phyloP scores from a whole-genome alignment of 805 yeast genomes.

The Saturnispora galanensis region DNA sequence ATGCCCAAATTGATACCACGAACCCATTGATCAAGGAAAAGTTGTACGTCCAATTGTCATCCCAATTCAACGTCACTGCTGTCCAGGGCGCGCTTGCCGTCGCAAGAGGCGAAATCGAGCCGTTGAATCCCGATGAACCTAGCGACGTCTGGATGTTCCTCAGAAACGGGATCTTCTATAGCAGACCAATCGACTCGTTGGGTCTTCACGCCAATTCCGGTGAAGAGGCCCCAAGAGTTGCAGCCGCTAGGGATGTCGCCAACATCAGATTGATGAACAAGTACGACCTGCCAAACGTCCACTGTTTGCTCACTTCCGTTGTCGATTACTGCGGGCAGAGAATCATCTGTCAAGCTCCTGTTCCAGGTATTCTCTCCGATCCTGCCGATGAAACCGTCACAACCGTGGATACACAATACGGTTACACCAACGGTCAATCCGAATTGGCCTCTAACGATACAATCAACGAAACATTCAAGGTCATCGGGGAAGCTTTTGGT shows the following conservation, averaged over 20 bases:
- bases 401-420: slow-evolving; percentile 47
- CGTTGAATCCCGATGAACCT: slow-evolving; percentile 75
- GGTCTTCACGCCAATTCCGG: slow-evolving; percentile 59
- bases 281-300: slow-evolving; percentile 51
- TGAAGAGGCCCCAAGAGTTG: slow-evolving; percentile 74
- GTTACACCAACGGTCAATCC: slow-evolving; percentile 53
- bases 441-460: slow-evolving; percentile 39
- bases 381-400: slow-evolving; percentile 13
- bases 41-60: slow-evolving; percentile 56
- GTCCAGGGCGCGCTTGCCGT: slow-evolving; percentile 72
- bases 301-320: slow-evolving; percentile 69
- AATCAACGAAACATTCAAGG: slow-evolving; percentile 46
- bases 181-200: slow-evolving; percentile 60
- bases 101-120: slow-evolving; percentile 58
- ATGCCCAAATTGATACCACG: slow-evolving; percentile 48
- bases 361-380: slow-evolving; percentile 69
- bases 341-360: slow-evolving; percentile 87
- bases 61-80: slow-evolving; percentile 70
- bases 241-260: slow-evolving; percentile 68
- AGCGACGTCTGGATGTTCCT: slow-evolving; percentile 56
- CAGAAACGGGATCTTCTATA: slow-evolving; percentile 79
- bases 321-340: slow-evolving; percentile 88
- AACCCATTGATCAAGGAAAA: slow-evolving; percentile 64
- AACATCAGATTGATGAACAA: slow-evolving; percentile 62
- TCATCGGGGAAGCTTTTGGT: slow-evolving; percentile 67